A percentile compares a stretch with the other conserved stretches of the same genome.
Conservation (phyloP, 257 asterid genomes). For the Solanum virginianum region DNA sequence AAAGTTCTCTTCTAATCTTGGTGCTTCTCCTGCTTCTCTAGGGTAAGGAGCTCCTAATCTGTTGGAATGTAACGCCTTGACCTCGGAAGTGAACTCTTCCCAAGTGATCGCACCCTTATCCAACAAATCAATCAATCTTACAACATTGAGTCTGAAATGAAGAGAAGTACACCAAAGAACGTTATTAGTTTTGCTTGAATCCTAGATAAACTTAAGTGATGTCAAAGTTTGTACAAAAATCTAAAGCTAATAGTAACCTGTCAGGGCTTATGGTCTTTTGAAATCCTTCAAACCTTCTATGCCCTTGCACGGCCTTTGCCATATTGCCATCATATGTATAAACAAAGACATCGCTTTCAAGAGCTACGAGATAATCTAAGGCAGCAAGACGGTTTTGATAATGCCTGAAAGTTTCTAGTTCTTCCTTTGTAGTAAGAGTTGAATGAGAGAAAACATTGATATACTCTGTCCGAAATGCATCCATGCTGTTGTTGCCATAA, state of each 20-base stretch:
- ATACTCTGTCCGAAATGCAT: slow-evolving; percentile 25
- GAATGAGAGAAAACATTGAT: slow-evolving; percentile 48
- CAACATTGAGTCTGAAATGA: slow-evolving; percentile 35
- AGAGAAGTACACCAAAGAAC: not conserved
- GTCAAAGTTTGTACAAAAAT: not conserved
- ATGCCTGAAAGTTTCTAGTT: slow-evolving; percentile 20
- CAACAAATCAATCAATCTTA: slow-evolving; percentile 31
- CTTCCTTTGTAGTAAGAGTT: slow-evolving; percentile 35
- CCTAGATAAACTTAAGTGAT: not conserved
- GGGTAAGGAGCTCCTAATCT: slow-evolving; percentile 45
- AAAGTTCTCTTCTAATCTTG: slow-evolving; percentile 49
- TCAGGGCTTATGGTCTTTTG: slow-evolving; percentile 45
- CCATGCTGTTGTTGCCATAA: slow-evolving; percentile 43
- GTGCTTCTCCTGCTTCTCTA: slow-evolving; percentile 24
- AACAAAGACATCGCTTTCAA: slow-evolving; percentile 50
- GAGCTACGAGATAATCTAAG: slow-evolving; percentile 44
- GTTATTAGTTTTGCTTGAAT: not conserved
- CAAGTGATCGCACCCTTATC: slow-evolving; percentile 32
- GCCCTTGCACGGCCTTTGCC: slow-evolving; percentile 78
- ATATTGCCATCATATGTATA: slow-evolving; percentile 68
- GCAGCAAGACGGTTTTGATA: slow-evolving; percentile 73
- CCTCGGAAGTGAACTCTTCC: slow-evolving; percentile 27
- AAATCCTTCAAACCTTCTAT: slow-evolving; percentile 48
- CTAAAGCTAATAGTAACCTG: slow-evolving; percentile 20
- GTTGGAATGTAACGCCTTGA: slow-evolving; percentile 33